A percentile compares a stretch with the other conserved stretches of the same genome.
Conservation (phyloP, 2,329 filamentous ascomycete genomes). For the Talaromyces sp. region DNA sequence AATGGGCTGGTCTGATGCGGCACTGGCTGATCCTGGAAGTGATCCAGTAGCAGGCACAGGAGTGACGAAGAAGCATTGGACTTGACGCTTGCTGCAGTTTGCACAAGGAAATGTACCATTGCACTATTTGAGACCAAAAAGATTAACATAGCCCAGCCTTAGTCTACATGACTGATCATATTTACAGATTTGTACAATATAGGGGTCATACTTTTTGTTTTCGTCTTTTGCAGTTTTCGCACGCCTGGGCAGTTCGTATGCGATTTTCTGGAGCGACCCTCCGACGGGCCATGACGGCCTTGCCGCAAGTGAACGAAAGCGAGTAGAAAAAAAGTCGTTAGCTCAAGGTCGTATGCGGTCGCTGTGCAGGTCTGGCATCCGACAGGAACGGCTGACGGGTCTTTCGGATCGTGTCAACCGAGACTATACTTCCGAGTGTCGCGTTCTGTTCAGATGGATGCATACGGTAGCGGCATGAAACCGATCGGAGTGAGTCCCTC, state of each 20-base stretch:
- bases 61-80: constrained; percentile 47
- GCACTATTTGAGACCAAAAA: constrained; percentile 44
- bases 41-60: constrained; percentile 35
- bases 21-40: background rate
- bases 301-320: background rate
- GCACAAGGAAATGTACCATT: constrained; percentile 58
- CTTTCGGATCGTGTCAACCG: constrained; percentile 11
- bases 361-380: constrained; percentile 6
- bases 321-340: background rate
- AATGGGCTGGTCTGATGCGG: constrained; percentile 10
- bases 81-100: constrained; percentile 55
- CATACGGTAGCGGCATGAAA: background rate
- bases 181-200: background rate
- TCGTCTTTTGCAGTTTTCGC: constrained; percentile 62
- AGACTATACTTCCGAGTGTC: background rate
- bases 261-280: constrained; percentile 59
- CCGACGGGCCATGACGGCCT: constrained; percentile 48
- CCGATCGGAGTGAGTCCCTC: background rate
- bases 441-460: background rate
- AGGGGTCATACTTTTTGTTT: constrained; percentile 61
- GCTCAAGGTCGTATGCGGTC: background rate
- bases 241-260: constrained; percentile 62
- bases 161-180: background rate
- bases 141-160: background rate
- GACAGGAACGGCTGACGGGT: background rate